Conservation (phyloP, 805 yeast species). For the Ogataea polymorpha region DNA sequence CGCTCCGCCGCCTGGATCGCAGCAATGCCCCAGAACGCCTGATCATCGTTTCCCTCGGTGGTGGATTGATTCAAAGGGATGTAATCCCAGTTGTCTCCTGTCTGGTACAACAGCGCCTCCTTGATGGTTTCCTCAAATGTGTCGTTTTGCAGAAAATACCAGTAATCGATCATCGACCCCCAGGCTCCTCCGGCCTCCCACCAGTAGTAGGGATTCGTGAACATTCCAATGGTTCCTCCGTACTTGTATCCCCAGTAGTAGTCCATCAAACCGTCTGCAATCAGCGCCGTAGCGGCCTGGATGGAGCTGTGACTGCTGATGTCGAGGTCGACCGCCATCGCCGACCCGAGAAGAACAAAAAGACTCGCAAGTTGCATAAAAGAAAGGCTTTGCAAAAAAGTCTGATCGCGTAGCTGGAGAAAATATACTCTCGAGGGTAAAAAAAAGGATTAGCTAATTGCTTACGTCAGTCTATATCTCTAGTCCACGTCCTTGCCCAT, state of each 20-base stretch:
- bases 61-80: constrained; percentile 85
- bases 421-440: too few relatives aligned
- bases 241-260: constrained; percentile 60
- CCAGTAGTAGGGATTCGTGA: constrained; percentile 91
- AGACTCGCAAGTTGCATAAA: constrained; percentile 2
- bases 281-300: constrained; percentile 45
- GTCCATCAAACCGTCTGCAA: constrained; percentile 62
- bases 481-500: constrained; percentile 30
- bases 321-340: constrained; percentile 31
- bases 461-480: not conserved
- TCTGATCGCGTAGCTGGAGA: too few relatives aligned
- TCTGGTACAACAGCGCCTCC: constrained; percentile 68
- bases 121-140: constrained; percentile 59
- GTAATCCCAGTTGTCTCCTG: constrained; percentile 70
- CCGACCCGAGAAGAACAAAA: constrained; percentile 5
- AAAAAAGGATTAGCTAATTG: too few relatives aligned
- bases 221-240: constrained; percentile 87
- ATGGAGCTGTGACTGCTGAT: constrained; percentile 43
- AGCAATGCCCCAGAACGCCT: constrained; percentile 94
- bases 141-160: constrained; percentile 65
- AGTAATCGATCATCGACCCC: constrained; percentile 81
- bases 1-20: constrained; percentile 91
- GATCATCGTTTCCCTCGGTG: constrained; percentile 97
- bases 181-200: constrained; percentile 98
- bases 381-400: not conserved